Base-by-base conservation (phyloP, 1,139 yeast genomes). In the Yamadazyma mexicana region DNA sequence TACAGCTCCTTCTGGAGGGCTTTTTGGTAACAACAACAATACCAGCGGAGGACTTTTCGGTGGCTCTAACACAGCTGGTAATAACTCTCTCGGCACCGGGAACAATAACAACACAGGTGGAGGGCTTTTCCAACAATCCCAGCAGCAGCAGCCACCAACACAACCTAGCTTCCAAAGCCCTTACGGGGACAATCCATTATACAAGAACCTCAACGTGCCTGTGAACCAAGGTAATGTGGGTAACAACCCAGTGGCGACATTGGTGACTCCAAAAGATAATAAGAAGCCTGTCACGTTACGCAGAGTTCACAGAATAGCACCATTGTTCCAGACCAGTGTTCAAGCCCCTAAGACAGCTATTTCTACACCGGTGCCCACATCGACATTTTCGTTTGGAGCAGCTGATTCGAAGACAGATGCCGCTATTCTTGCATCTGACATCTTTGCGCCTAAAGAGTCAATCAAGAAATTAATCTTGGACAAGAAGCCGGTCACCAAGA, bases 161-260 rank as follows among this genome's bases (percentile, higher is more conserved):
- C 61, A 54, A 29, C 65, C 59, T 35, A 47, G 67, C 44, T 20
- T 68, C 31, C 81, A 75, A 46, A 85, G 85, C 56, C 92, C 94
- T 31, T 85, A 83, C 57, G 91, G 92, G 2, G 72, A 72, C 47
- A 83, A 81, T 55, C 87, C 87, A 4, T 65, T 82, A 38, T 83
- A 79, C 62, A 69, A 71, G 52, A 64, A 73, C 41, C 64, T 72
- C 23, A 64, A 67, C 12, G 56, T 58, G 2, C 46, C 53, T 12
- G 14, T 41, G 3, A 44, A 42, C 18, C 62, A 59, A 35, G n/a
- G 17, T 8, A 14, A 20, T 22, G 18, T 11, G 16, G 24, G 44
- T 12, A 58, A 44, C 34, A 54, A 42, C 37, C 87, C 89, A 29
- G 59, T 78, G 22, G 80, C 81, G 2, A 75, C 77, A 23, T 76